Conservation (phyloP, 2,329 filamentous ascomycete genomes). For the Aspergillus japonicus region DNA sequence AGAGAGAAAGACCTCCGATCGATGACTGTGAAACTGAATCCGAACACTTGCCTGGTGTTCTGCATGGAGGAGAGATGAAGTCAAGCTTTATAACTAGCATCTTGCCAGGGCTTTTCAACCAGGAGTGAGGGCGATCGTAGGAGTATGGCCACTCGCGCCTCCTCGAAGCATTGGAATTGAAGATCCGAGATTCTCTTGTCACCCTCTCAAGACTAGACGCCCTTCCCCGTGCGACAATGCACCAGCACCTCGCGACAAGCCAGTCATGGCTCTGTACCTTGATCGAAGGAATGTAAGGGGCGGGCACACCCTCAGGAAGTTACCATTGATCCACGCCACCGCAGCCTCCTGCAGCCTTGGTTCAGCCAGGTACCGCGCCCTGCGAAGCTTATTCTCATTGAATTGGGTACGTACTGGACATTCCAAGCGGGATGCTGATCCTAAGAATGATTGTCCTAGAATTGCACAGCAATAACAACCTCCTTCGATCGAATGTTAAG, state of each 20-base stretch:
- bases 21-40: background rate
- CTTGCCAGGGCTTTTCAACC: background rate
- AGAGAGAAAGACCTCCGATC: background rate
- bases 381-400: background rate
- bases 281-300: constrained; percentile 1
- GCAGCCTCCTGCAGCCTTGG: background rate
- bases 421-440: constrained; percentile 6
- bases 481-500: background rate
- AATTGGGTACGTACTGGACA: background rate
- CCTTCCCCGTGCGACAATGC: background rate
- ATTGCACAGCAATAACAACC: constrained; percentile 2
- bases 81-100: background rate
- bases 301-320: background rate
- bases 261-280: background rate
- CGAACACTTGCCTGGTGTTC: background rate
- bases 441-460: background rate
- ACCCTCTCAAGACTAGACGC: background rate
- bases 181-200: background rate
- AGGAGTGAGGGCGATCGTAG: background rate
- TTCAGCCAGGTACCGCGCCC: background rate
- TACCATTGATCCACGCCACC: background rate
- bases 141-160: background rate
- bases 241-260: background rate
- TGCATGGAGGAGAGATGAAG: background rate
- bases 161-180: background rate